Percentiles rank a stretch among this genome's conserved stretches.
Evolutionary conservation across 2,329 filamentous ascomycete species (phyloP).

Genomic region (Plectosphaerella cucumerina): DNA sequence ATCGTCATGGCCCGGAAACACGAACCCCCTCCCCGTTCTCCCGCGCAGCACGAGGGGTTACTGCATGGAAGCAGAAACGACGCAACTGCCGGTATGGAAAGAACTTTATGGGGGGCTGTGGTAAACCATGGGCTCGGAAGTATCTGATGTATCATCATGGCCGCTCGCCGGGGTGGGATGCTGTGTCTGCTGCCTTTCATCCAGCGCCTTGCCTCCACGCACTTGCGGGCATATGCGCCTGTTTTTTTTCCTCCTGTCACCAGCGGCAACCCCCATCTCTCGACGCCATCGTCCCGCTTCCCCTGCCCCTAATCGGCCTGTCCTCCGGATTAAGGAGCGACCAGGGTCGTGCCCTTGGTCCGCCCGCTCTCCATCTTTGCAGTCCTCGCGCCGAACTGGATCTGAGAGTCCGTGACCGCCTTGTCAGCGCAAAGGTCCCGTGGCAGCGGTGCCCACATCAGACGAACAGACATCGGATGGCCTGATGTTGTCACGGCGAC

Average conservation of each 20-base stretch:
- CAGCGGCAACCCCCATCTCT: slow-evolving; percentile 6
- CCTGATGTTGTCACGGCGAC: too few species aligned
- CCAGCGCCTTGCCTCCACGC: not conserved
- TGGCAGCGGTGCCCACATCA: not conserved
- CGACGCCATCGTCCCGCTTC: slow-evolving; percentile 9
- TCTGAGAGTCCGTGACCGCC: slow-evolving; percentile 36
- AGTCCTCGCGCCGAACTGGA: slow-evolving; percentile 78
- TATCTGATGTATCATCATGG: slow-evolving; percentile 72
- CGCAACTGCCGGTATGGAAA: slow-evolving; percentile 27
- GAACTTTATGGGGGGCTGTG: slow-evolving; percentile 11
- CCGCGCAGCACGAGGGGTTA: slow-evolving; percentile 37
- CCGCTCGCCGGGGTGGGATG: slow-evolving; percentile 23
- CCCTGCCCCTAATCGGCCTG: not conserved
- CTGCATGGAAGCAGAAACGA: slow-evolving; percentile 39
- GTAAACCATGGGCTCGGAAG: slow-evolving; percentile 59
- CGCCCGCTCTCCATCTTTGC: slow-evolving; percentile 75
- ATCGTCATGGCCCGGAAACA: slow-evolving; percentile 38
- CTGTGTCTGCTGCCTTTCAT: too few species aligned
- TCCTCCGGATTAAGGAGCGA: slow-evolving; percentile 32
- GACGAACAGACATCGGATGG: not conserved
- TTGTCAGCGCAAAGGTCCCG: not conserved
- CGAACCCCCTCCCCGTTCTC: slow-evolving; percentile 12
- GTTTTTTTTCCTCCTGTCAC: not conserved
- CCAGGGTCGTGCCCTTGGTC: slow-evolving; percentile 63
- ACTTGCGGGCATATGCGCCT: not conserved